Conservation (phyloP, 1,139 yeast species). For the Tardiomyces blankii region DNA sequence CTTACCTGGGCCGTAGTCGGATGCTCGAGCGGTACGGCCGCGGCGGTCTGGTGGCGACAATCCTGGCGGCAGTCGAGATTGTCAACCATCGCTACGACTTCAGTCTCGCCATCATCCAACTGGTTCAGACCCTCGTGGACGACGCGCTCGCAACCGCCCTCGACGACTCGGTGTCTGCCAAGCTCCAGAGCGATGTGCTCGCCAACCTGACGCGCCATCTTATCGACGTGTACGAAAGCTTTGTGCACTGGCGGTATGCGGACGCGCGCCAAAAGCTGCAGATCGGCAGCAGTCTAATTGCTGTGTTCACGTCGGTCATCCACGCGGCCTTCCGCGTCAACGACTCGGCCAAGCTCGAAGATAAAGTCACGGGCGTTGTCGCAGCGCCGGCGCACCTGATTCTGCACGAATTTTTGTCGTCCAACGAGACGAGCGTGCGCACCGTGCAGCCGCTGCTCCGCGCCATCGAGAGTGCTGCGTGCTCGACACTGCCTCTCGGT, state of each 20-base stretch:
- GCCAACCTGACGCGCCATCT: slow-evolving; percentile 46
- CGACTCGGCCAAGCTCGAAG: slow-evolving; percentile 24
- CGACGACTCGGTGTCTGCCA: slow-evolving; percentile 24
- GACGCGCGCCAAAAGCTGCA: slow-evolving; percentile 46
- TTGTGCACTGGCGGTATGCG: slow-evolving; percentile 56
- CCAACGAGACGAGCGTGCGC: slow-evolving; percentile 38
- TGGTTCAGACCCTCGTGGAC: slow-evolving; percentile 43
- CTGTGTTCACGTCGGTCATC: slow-evolving; percentile 45
- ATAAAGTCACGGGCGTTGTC: slow-evolving; percentile 40
- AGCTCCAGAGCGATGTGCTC: slow-evolving; percentile 45
- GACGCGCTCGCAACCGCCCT: slow-evolving; percentile 38
- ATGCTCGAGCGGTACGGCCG: slow-evolving; percentile 55
- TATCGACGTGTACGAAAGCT: slow-evolving; percentile 62
- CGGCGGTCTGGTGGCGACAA: slow-evolving; percentile 52
- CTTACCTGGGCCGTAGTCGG: slow-evolving; percentile 57
- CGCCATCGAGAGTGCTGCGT: slow-evolving; percentile 35
- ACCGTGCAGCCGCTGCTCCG: slow-evolving; percentile 46
- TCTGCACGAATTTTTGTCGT: slow-evolving; percentile 44
- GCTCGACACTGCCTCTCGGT: slow-evolving; percentile 21
- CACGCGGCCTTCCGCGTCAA: slow-evolving; percentile 49
- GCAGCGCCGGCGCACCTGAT: slow-evolving; percentile 41
- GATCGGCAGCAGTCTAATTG: slow-evolving; percentile 48
- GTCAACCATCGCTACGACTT: slow-evolving; percentile 57
- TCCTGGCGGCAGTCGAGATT: slow-evolving; percentile 67
- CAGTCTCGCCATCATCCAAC: slow-evolving; percentile 45